Base-by-base conservation (phyloP, 179 eudicot species). In the Vitellaria paradoxa region DNA sequence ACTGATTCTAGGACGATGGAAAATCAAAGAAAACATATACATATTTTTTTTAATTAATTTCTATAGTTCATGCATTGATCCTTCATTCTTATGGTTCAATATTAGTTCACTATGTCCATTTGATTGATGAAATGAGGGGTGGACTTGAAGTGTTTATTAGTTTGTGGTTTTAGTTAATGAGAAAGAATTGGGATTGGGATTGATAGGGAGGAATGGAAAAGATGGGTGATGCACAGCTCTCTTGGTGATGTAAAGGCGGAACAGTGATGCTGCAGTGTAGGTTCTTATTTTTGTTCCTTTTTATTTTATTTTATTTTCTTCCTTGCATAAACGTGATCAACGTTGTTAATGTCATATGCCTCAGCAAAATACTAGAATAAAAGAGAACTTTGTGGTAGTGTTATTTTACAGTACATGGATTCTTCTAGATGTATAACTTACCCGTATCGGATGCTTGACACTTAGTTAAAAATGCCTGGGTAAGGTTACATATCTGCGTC, bases 121-220 rank as follows among this genome's bases (percentile, higher is more conserved):
- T 52, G 15, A 52, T 52, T 52, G 56, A 52, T 52, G 63, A 59
- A 59, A 59, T 14, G 13, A 17, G 15, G 63, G 24, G 15, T 59
- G 63, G 21, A 59, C 13, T 59, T 15, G 2, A 17, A 59, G 26
- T 60, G 4, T 76, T 10, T 73, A 17, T 77, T 63, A 66, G 75
- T 79, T 76, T 84, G 18, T 83, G 26, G 78, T 57, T 75, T 79
- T 80, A 78, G 79, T 80, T 80, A 63, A 76, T 86, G 68, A 85
- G 79, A 75, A 79, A 68, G 76, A 76, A 73, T 83, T 89, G 85
- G 84, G 85, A 79, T 89, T 82, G 89, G 85, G 84, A 81, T 81
- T 85, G 83, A 78, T 87, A 91, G 93, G 93, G 82, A 80, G 78
- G 83, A 90, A 81, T 65, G 91, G 91, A 85, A 84, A 89, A 85